phyloP scores from a whole-genome alignment of 768 basidiomycete species.

The Lactarius tabidus region DNA sequence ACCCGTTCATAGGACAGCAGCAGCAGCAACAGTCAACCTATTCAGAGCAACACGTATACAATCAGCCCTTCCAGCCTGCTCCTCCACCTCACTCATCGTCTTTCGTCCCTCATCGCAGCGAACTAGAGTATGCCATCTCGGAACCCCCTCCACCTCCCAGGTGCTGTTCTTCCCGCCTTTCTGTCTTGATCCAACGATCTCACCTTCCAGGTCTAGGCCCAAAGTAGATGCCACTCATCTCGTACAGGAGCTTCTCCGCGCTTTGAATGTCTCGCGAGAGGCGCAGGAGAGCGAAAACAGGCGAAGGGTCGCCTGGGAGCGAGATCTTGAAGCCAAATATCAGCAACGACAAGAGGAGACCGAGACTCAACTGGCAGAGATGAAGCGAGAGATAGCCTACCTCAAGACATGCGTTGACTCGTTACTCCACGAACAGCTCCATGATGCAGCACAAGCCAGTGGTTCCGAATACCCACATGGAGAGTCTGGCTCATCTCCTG shows the following conservation, averaged over 20 bases:
- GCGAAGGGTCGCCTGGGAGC: conserved; percentile 63
- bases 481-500: conserved; percentile 1
- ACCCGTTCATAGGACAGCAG: conserved; percentile 53
- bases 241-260: conserved; percentile 58
- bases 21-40: conserved; percentile 4
- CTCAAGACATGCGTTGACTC: conserved; percentile 41
- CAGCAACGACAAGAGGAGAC: conserved; percentile 53
- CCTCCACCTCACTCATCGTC: conserved; percentile 6
- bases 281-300: conserved; percentile 57
- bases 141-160: conserved; percentile 36
- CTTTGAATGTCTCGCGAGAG: conserved; percentile 52
- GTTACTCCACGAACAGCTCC: not conserved
- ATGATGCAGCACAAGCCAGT: not conserved
- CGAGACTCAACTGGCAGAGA: conserved; percentile 50
- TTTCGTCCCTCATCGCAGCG: conserved; percentile 53
- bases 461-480: conserved; percentile 4
- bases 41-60: conserved; percentile 3
- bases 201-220: conserved; percentile 14
- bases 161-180: conserved; percentile 4
- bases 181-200: not conserved
- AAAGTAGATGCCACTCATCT: conserved; percentile 35
- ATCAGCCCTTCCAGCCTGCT: conserved; percentile 4
- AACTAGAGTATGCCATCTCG: conserved; percentile 58
- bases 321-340: conserved; percentile 60
- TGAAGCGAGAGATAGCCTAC: conserved; percentile 50